A percentile compares a stretch with the other conserved stretches of the same genome.
phyloP scores from a whole-genome alignment of 352 stramenopile species.

The Globisporangium carolinianum region DNA sequence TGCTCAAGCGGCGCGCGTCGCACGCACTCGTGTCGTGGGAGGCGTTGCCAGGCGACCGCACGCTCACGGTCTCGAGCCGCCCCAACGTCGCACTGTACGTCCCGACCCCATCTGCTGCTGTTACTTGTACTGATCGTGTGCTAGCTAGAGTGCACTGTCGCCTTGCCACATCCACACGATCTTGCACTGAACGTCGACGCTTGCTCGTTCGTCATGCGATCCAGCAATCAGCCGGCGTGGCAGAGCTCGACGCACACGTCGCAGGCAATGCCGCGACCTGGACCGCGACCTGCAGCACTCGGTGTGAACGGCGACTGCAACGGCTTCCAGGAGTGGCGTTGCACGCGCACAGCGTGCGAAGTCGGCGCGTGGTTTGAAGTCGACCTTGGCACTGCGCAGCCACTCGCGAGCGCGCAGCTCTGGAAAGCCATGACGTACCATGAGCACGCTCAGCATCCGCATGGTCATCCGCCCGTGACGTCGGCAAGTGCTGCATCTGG shows the following conservation, averaged over 20 bases:
- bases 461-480: constrained; percentile 32
- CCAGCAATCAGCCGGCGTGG: constrained; percentile 20
- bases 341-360: constrained; percentile 52
- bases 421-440: constrained; percentile 77
- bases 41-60: constrained; percentile 59
- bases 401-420: constrained; percentile 38
- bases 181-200: neutral
- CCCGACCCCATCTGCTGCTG: neutral
- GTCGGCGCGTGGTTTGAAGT: constrained; percentile 66
- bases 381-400: constrained; percentile 32
- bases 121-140: neutral
- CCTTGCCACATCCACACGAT: too few relatives aligned
- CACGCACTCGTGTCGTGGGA: constrained; percentile 62
- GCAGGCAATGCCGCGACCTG: constrained; percentile 27
- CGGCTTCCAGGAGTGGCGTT: constrained; percentile 62
- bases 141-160: too few relatives aligned
- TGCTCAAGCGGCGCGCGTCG: constrained; percentile 33
- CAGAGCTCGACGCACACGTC: constrained; percentile 60
- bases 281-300: constrained; percentile 29
- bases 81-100: constrained; percentile 58
- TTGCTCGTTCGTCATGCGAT: neutral
- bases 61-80: constrained; percentile 31
- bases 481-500: constrained; percentile 24
- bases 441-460: constrained; percentile 38
- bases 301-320: constrained; percentile 67